Base-by-base conservation (phyloP, 768 basidiomycete species). In the Agrocybe praecox region DNA sequence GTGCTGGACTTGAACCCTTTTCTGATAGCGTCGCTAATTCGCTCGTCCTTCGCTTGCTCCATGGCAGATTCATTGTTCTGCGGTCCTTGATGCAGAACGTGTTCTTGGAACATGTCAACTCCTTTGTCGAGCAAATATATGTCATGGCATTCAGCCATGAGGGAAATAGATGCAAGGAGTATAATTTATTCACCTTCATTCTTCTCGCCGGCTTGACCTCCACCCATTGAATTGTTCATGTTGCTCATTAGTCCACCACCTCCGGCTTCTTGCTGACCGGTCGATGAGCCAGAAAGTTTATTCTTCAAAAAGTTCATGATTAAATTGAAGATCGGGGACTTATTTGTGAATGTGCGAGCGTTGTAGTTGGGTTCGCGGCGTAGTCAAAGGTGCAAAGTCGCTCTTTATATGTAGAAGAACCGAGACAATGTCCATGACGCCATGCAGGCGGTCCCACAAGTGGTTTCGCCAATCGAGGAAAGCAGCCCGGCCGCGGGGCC, bases 41-140 rank as follows among this genome's bases (percentile, higher is more conserved):
- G 67, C 56, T 77, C 70, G 58, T 78, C 78, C 58, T 79, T 79
- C 10, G 70, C 65, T 58, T 79, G 75, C 63, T 79, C 77, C 22
- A 72, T 22, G 0, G 76, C 76, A 21, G 67, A 71, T 61, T 80
- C 78, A 63, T 80, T 72, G n/a, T 63, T 67, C 67, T 80, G 78
- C 29, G 67, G 62, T 3, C 76, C 78, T 46, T 64, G 60, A 24
- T 68, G 59, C 56, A 78, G 58, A 24, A 75, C 48, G 42, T 71
- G 67, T 62, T 78, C 69, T 56, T 80, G 77, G 15, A 75, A 71
- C 53, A 71, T 75, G 50, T 80, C 77, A 21, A 79, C 71, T 68
- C 75, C 68, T 69, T 75, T 76, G 56, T 75, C 76, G n/a, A 79
- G 67, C 14, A 53, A n/a, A n/a, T 46, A 63, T 76, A 72, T 73